Evolutionary conservation across 495 filamentous ascomycete genomes (phyloP).

Genomic region (Aspergillus affinis): DNA sequence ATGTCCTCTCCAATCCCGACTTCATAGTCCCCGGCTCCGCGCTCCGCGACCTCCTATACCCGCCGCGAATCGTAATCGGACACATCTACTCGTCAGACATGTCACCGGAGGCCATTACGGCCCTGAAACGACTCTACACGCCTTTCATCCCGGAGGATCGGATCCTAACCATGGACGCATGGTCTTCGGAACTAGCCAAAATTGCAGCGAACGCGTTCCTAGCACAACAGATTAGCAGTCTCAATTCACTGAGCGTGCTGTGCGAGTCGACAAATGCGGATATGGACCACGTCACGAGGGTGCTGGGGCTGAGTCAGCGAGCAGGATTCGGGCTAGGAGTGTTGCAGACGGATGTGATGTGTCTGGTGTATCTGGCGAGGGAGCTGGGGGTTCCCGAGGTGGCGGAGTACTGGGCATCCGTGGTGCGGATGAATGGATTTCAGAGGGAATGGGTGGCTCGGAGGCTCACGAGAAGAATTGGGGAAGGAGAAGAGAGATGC

Average conservation of each 20-base stretch:
- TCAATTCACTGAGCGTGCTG: slow-evolving; percentile 70
- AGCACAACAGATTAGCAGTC: slow-evolving; percentile 74
- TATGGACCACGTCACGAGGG: slow-evolving; percentile 62
- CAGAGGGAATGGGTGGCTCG: not conserved
- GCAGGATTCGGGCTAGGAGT: slow-evolving; percentile 70
- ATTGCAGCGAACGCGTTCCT: slow-evolving; percentile 74
- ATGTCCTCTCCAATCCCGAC: slow-evolving; percentile 77
- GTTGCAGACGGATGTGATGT: slow-evolving; percentile 74
- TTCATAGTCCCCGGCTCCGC: slow-evolving; percentile 78
- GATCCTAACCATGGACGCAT: slow-evolving; percentile 72
- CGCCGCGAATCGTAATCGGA: slow-evolving; percentile 74
- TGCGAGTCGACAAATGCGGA: slow-evolving; percentile 73
- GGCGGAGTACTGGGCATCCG: slow-evolving; percentile 67
- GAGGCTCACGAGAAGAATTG: not conserved
- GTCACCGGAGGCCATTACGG: slow-evolving; percentile 50
- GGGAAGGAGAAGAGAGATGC: not conserved
- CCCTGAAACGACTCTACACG: slow-evolving; percentile 62
- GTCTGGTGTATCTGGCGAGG: slow-evolving; percentile 67
- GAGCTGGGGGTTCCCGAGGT: slow-evolving; percentile 66
- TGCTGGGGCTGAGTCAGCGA: slow-evolving; percentile 61
- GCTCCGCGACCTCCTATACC: slow-evolving; percentile 62
- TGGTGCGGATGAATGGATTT: slow-evolving; percentile 63
- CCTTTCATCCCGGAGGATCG: slow-evolving; percentile 62
- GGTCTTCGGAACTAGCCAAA: slow-evolving; percentile 75
- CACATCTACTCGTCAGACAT: slow-evolving; percentile 25